Evolutionary conservation across 768 basidiomycete genomes (phyloP), one percentile per base, ranked within the genome.

Genomic region (Lactifluus echinatus): DNA sequence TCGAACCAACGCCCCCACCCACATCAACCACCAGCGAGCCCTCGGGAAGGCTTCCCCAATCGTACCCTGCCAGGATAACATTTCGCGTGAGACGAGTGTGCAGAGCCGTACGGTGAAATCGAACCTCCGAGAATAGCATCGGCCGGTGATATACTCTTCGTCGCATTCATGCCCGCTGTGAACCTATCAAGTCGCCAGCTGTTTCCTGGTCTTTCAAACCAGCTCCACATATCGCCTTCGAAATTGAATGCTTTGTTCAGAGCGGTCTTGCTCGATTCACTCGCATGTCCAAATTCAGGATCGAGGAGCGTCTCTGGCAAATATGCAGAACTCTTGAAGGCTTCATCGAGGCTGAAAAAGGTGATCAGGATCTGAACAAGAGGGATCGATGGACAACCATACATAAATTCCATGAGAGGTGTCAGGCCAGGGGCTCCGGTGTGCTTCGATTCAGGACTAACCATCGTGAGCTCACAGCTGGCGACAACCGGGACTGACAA

Each of bases 291-390:
- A 11, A 37, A 10, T 11, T 49, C 56, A 7, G 64, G 54, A 17
- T 62, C 57, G 24, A 61, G 43, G 10, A 70, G 33, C 0, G 59
- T 53, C 40, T 69, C 67, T 1, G 61, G 11, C 6, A 67, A 52
- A 48, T 66, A 66, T 1, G 62, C 60, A 11, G 60, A 58, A 8
- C 53, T 45, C 39, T 67, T 67, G 55, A 63, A 59, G 1, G 36
- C 60, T 15, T 68, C 67, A 36, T 67, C 66, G 24, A 53, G 53
- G 1, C 53, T 53, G 10, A 14, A 12, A n/a, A 24, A 26, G n/a
- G 0, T 17, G 33, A 45, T 53, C 6, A 53, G 29, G 23, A 21
- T 24, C 19, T 3, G 39, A 4, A 6, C 14, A 23, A 24, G 23
- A 11, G 23, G 6, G 24, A 15, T 11, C 10, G 23, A 24, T 5